phyloP scores from a whole-genome alignment of 306 rosid genomes.

The Echinosophora koreensis region DNA sequence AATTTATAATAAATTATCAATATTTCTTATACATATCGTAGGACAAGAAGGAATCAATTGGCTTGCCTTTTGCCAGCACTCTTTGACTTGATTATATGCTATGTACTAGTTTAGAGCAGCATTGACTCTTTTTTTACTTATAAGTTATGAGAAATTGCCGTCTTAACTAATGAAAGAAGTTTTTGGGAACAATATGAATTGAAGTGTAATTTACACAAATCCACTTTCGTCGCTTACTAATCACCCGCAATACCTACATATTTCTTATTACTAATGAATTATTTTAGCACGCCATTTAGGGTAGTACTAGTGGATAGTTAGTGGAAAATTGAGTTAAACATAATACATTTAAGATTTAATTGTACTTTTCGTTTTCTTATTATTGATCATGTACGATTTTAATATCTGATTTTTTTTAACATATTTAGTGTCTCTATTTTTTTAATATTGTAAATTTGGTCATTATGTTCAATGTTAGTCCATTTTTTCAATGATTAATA shows the following conservation, averaged over 20 bases:
- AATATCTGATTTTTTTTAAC: too few relatives aligned
- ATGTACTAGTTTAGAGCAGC: neutral
- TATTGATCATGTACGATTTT: too few relatives aligned
- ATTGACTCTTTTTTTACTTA: constrained; percentile 1
- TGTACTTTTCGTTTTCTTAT: too few relatives aligned
- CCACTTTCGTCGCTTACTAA: neutral
- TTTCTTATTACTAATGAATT: neutral
- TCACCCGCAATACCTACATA: neutral
- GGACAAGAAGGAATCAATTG: constrained; percentile 26
- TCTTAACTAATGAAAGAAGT: neutral
- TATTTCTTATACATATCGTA: neutral
- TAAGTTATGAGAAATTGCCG: neutral
- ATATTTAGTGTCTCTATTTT: too few relatives aligned
- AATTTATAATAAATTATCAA: too few relatives aligned
- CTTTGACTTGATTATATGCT: constrained; percentile 33
- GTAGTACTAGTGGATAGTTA: neutral
- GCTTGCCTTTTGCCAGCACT: constrained; percentile 17
- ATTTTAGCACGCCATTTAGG: neutral
- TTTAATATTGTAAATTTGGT: too few relatives aligned
- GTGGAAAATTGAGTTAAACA: neutral
- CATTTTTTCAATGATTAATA: too few relatives aligned
- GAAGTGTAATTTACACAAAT: constrained; percentile 9
- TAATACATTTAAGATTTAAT: too few relatives aligned
- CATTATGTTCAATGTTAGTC: too few relatives aligned
- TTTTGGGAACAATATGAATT: neutral